Base-by-base conservation (phyloP, 306 rosid genomes). In the Mimosa pudica region DNA sequence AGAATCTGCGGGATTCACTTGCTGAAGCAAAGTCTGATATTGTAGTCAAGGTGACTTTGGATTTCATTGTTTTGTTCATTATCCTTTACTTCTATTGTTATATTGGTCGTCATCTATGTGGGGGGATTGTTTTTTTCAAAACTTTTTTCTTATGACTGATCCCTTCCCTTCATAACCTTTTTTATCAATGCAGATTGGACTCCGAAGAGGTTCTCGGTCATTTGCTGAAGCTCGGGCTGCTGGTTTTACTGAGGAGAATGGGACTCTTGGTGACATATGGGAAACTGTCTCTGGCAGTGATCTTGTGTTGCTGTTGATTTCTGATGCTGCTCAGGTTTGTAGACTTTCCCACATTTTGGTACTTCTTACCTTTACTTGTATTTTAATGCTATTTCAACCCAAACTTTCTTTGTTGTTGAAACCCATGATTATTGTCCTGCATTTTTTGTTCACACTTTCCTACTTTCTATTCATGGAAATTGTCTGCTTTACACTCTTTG, bases 241-340 rank as follows among this genome's bases (percentile, higher is more conserved):
- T 88, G 99, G 99, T 70, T 95, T 95, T 71, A 81, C 84, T 2
- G 98, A 95, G 87, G 99, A 93, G 84, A 90, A 78, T 80, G 99
- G 99, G 70, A 93, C 99, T 76, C 85, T 95, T 74, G 99, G 98
- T 67, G 99, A 95, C 81, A 90, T 95, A 52, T 93, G 87, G 82
- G 98, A 93, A 84, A 93, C 98, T 45, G 55, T 95, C 75, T 85
- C 94, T 0, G 88, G 89, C 69, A 93, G 98, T 83, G 99, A 95
- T 87, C 97, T 95, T 46, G 98, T 95, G 65, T 79, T 95, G 93
- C 90, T 95, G 18, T 85, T 95, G 49, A 95, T 95, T 84, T 95
- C 98, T 78, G 99, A 95, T 82, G 84, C 99, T 67, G 99, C 99
- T 2, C 99, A 95, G 97, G 99, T 91, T 79, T 48, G 90, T 87